Conservation (phyloP, 2,329 filamentous ascomycete genomes). For the Trichoderma breve region DNA sequence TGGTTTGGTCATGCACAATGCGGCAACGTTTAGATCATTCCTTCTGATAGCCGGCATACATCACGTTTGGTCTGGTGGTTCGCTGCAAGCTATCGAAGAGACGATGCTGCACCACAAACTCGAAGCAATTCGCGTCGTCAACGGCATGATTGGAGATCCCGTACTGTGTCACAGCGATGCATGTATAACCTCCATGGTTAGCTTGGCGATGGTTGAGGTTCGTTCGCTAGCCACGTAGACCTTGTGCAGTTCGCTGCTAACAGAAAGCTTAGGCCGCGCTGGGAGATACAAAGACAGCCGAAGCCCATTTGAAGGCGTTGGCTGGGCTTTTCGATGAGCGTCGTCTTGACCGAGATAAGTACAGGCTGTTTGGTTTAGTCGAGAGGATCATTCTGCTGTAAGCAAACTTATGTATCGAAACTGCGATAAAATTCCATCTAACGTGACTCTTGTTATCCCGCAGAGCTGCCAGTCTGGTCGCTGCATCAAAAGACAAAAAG, state of each 20-base stretch:
- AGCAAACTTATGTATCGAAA: not conserved
- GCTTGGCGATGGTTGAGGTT: not conserved
- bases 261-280: not conserved
- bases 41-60: not conserved
- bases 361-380: not conserved
- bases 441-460: not conserved
- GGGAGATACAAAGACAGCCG: not conserved
- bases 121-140: not conserved
- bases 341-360: not conserved
- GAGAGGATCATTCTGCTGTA: not conserved
- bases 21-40: not conserved
- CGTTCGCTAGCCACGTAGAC: not conserved
- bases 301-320: not conserved
- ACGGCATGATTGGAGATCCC: not conserved
- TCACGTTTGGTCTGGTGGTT: not conserved
- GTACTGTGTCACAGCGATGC: not conserved
- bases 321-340: not conserved
- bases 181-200: not conserved
- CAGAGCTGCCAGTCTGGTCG: not conserved
- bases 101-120: slow-evolving; percentile 5
- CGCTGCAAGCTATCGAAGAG: slow-evolving; percentile 1
- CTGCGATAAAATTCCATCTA: not conserved
- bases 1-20: not conserved
- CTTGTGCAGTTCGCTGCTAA: not conserved
- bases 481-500: not conserved